Evolutionary conservation across 129 eudicot species (phyloP), one percentile per base, ranked within the genome.

Genomic region (Chrysanthemum lavandulifolium): DNA sequence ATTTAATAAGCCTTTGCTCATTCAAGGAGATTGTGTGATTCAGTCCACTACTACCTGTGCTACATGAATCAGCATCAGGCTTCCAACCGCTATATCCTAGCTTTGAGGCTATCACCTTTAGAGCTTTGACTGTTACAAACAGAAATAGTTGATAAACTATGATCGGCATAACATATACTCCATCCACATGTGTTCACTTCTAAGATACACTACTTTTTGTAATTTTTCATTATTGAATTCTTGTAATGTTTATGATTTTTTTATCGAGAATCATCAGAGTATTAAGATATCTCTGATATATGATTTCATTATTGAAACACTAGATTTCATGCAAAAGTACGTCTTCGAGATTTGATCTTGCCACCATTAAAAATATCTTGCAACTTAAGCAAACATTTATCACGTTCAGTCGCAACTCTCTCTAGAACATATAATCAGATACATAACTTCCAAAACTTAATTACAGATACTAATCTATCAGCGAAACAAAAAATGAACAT

Each of bases 51-150:
- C 84, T 64, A n/a, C 61, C 25, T 0, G 0, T 62, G 67, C 25
- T 73, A 80, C 98, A 93, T 61, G 91, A 80, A 68, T 71, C 61
- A 61, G 40, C 73, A 71, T 78, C 80, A 68, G 86, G 59, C 59
- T 14, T 29, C 96, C 96, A 87, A 53, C 84, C 57, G 68, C 2
- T 61, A 83, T 74, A 80, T 62, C 74, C 80, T 58, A 91, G 84
- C 76, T 69, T 86, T 63, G 80, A 78, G 31, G 91, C 84, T 78
- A 91, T 83, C 21, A 59, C 56, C 72, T 21, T 43, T 55, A 91
- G 82, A 64, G 79, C 77, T 76, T 73, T 65, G 3, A 91, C 97
- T 91, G 95, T 79, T 62, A 50, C 73, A 79, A 68, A 29, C 68
- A 25, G 61, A 54, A 73, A 62, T 70, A 18, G 4, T 56, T 56